These are phyloP conservation scores for Celoporthe dispersa DNA, from an alignment of 2,329 filamentous ascomycete species.

Conservation along the genomic window DNA sequence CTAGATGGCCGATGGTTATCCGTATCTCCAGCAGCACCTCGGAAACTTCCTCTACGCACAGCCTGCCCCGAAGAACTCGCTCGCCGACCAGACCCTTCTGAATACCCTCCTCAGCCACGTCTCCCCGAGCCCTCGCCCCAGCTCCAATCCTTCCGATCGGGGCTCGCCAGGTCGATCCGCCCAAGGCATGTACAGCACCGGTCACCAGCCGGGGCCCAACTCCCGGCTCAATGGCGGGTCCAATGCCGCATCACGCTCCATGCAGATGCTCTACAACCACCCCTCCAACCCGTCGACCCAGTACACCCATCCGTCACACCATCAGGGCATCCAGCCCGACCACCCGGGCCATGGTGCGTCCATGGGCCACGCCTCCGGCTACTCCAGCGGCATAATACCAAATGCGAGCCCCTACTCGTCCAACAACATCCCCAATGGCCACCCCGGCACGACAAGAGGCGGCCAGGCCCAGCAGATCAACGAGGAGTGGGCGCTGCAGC, in stretches of 20 bases:
- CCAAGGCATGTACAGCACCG: constrained; percentile 73
- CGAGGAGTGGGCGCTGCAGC: constrained; percentile 86
- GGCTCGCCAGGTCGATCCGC: constrained; percentile 39
- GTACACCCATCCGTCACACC: constrained; percentile 68
- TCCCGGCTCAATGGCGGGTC: constrained; percentile 76
- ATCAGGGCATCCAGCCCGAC: constrained; percentile 63
- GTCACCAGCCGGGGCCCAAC: constrained; percentile 73
- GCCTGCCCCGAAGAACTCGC: constrained; percentile 52
- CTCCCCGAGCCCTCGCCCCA: constrained; percentile 36
- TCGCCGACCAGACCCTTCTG: constrained; percentile 39
- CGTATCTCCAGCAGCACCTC: constrained; percentile 63
- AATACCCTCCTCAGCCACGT: constrained; percentile 42
- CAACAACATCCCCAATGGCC: constrained; percentile 61
- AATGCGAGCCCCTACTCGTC: constrained; percentile 65
- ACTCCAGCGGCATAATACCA: constrained; percentile 65
- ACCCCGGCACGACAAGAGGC: constrained; percentile 51
- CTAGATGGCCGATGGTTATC: constrained; percentile 74
- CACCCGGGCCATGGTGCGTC: constrained; percentile 60
- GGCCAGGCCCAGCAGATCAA: constrained; percentile 58
- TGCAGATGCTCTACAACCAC: constrained; percentile 71
- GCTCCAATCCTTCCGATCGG: constrained; percentile 37
- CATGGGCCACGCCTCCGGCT: constrained; percentile 64
- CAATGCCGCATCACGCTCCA: constrained; percentile 51
- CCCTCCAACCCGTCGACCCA: constrained; percentile 65
- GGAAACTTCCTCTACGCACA: constrained; percentile 63